Evolutionary conservation across 352 stramenopile genomes (phyloP).

Genomic region (Phytophthora ohioensis): DNA sequence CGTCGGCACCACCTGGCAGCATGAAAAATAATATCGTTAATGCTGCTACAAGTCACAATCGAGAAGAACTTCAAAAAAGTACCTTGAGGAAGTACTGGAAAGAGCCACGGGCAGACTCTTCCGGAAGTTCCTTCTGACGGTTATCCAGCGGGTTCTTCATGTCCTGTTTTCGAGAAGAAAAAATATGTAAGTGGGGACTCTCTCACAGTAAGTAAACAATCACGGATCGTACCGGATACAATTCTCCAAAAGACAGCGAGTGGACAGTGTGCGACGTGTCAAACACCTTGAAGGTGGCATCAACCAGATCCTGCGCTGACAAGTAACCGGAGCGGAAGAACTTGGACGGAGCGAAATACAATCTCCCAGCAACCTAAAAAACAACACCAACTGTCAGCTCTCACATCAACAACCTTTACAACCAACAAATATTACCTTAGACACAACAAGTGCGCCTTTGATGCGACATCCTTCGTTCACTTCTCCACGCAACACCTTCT

Average conservation of each 20-base stretch:
- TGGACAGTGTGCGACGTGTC: conserved; percentile 78
- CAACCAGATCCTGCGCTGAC: conserved; percentile 63
- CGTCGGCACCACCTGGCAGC: conserved; percentile 95
- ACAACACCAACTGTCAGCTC: conserved; percentile 14
- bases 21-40: neutral
- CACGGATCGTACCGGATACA: conserved; percentile 62
- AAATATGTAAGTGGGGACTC: neutral
- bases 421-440: conserved; percentile 56
- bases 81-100: conserved; percentile 91
- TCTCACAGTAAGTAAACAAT: neutral
- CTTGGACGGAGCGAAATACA: conserved; percentile 88
- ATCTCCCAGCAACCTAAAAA: conserved; percentile 70
- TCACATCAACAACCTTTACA: neutral
- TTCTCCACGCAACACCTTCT: conserved; percentile 78
- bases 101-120: conserved; percentile 60
- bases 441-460: conserved; percentile 73
- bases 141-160: conserved; percentile 88
- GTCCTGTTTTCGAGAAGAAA: conserved; percentile 44
- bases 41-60: neutral
- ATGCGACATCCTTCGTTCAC: conserved; percentile 85
- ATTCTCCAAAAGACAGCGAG: conserved; percentile 77
- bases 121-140: conserved; percentile 62
- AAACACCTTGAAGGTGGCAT: conserved; percentile 79
- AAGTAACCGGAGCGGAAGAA: conserved; percentile 86
- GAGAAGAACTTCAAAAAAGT: neutral